Conservation (phyloP, 352 stramenopile species). For the Globisporangium viniferum region DNA sequence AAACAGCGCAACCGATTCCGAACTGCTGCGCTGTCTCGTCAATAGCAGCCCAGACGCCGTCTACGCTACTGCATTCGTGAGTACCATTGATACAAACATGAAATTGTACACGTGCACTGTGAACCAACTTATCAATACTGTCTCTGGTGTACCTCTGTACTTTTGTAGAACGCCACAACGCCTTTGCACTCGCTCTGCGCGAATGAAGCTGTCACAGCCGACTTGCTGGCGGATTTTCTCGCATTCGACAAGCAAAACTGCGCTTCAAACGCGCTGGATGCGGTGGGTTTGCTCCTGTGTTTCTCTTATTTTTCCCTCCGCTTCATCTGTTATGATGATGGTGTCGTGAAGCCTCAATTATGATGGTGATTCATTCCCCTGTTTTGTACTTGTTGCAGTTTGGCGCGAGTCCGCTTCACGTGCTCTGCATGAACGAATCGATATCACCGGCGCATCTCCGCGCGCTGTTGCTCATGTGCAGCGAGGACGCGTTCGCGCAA, state of each 20-base stretch:
- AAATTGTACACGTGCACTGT: too few species aligned
- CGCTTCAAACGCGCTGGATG: constrained; percentile 9
- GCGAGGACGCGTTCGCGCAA: constrained; percentile 37
- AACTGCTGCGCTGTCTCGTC: constrained; percentile 33
- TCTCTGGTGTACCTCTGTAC: too few species aligned
- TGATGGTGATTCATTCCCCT: not conserved
- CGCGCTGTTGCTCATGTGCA: constrained; percentile 38
- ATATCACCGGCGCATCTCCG: constrained; percentile 35
- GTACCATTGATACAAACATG: too few species aligned
- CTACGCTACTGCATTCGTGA: constrained; percentile 15
- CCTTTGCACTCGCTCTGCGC: constrained; percentile 50
- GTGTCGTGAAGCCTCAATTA: not conserved
- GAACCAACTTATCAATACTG: too few species aligned
- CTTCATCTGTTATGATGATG: too few species aligned
- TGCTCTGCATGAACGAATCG: constrained; percentile 63
- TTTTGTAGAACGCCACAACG: constrained; percentile 33
- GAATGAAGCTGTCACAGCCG: constrained; percentile 40
- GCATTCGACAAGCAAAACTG: constrained; percentile 36
- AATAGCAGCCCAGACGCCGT: constrained; percentile 27
- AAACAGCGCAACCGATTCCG: constrained; percentile 27
- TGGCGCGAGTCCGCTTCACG: constrained; percentile 53
- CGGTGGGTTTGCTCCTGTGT: not conserved
- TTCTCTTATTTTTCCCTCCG: too few species aligned
- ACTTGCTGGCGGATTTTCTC: constrained; percentile 38
- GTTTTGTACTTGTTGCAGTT: constrained; percentile 24